phyloP scores from a whole-genome alignment of 495 filamentous ascomycete species.

The Sphaerosporella brunnea region DNA sequence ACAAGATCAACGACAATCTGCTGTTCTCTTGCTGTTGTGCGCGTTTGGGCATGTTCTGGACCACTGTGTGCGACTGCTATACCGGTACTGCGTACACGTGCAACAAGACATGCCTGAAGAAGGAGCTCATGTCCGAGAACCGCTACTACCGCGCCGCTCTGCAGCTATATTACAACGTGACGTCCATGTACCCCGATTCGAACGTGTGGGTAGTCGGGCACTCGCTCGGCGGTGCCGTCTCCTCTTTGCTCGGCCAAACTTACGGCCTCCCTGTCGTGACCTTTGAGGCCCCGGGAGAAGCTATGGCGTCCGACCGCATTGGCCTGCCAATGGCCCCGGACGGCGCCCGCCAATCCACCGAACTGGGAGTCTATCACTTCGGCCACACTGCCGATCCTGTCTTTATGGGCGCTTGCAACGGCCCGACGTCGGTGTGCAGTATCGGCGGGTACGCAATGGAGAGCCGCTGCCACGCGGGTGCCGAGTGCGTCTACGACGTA shows the following conservation, averaged over 20 bases:
- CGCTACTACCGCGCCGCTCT: constrained; percentile 75
- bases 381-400: constrained; percentile 92
- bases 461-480: constrained; percentile 72
- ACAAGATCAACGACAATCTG: constrained; percentile 93
- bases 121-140: constrained; percentile 59
- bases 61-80: constrained; percentile 81
- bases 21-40: constrained; percentile 96
- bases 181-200: constrained; percentile 65
- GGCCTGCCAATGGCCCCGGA: constrained; percentile 78
- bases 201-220: constrained; percentile 81
- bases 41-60: constrained; percentile 76
- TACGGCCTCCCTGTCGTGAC: constrained; percentile 76
- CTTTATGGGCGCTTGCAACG: constrained; percentile 86
- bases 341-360: constrained; percentile 24
- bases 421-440: constrained; percentile 68
- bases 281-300: constrained; percentile 81
- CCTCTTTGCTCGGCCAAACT: constrained; percentile 69
- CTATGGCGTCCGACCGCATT: constrained; percentile 64
- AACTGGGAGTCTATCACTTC: constrained; percentile 57
- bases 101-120: constrained; percentile 71
- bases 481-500: constrained; percentile 77
- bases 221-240: constrained; percentile 76
- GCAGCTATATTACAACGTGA: constrained; percentile 83
- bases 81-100: constrained; percentile 59
- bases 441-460: constrained; percentile 92